Base-by-base conservation (phyloP, 2,329 filamentous ascomycete species). In the Leptographium lundbergii region DNA sequence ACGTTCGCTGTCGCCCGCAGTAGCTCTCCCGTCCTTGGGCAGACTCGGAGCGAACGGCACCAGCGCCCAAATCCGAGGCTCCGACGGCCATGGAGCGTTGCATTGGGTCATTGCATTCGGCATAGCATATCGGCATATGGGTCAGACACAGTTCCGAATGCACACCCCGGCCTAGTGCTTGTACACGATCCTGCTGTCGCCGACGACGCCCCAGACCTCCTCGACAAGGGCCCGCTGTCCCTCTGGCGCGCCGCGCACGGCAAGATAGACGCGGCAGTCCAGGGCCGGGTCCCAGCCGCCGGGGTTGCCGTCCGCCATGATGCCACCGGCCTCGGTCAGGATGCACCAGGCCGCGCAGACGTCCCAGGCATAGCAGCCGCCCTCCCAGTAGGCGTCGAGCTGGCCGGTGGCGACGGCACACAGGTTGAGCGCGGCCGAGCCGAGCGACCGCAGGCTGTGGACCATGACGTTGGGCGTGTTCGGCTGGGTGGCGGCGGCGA, bases 341-440 rank as follows among this genome's bases (percentile, higher is more conserved):
- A 92, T 85, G 60, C 85, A 83, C 88, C 88, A 91, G 0, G 85
- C 88, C 6, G 89, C 89, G 67, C 86, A 89, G 2, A 92, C 88
- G 69, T 92, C 88, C 88, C 88, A 92, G 1, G 88, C 87, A 81
- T 87, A 92, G 70, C 87, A 90, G 0, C 89, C 88, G 45, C 86
- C 87, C 72, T 92, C 88, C 88, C 88, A 92, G 69, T 89, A 92
- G 25, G 82, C 66, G 69, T 92, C 88, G 29, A 89, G 65, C 69
- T 84, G 79, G 0, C 88, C 88, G 11, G 82, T 80, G 3, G 88
- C 88, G 4, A 89, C 85, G 47, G 78, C 80, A 60, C 86, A 89
- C 22, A 91, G 71, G 69, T 91, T 91, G 66, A 92, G 73, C 48
- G 88, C 88, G 9, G 88, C 88, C 56, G 80, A 85, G 2, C 88